Evolutionary conservation across 768 basidiomycete genomes (phyloP).

Genomic region (Mycena metata): DNA sequence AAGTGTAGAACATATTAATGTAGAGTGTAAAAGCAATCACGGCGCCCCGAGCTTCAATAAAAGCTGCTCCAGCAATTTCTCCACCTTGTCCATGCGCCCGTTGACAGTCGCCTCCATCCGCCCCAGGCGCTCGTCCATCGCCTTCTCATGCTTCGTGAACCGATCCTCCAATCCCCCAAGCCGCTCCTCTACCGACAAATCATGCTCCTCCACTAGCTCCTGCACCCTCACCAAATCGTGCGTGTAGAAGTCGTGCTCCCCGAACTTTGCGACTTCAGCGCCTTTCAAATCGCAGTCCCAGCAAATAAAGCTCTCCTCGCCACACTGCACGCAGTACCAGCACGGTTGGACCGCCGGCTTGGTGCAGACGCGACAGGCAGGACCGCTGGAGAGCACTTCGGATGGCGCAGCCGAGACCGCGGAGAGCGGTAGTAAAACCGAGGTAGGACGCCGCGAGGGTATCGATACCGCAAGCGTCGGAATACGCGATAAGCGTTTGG

Average conservation of each 20-base stretch:
- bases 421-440: slow-evolving; percentile 1
- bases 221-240: slow-evolving; percentile 41
- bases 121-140: slow-evolving; percentile 26
- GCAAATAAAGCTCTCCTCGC: slow-evolving; percentile 43
- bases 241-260: slow-evolving; percentile 34
- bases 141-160: slow-evolving; percentile 21
- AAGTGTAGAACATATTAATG: no score
- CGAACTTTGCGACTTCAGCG: slow-evolving; percentile 3
- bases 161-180: slow-evolving; percentile 37
- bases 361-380: slow-evolving; percentile 41
- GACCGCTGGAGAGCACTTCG: slow-evolving; percentile 15
- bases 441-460: background rate
- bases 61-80: slow-evolving; percentile 34
- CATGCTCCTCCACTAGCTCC: slow-evolving; percentile 31
- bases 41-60: slow-evolving; percentile 9
- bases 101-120: slow-evolving; percentile 28
- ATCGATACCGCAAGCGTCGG: slow-evolving; percentile 14
- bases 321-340: slow-evolving; percentile 49
- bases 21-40: no score
- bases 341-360: slow-evolving; percentile 41
- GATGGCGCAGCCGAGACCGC: slow-evolving; percentile 6
- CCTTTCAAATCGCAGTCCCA: slow-evolving; percentile 38
- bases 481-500: slow-evolving; percentile 1
- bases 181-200: slow-evolving; percentile 40
- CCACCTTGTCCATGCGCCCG: slow-evolving; percentile 35